phyloP scores from a whole-genome alignment of 371 early-diverging fungal species.

The Syncephalastrum monosporum region DNA sequence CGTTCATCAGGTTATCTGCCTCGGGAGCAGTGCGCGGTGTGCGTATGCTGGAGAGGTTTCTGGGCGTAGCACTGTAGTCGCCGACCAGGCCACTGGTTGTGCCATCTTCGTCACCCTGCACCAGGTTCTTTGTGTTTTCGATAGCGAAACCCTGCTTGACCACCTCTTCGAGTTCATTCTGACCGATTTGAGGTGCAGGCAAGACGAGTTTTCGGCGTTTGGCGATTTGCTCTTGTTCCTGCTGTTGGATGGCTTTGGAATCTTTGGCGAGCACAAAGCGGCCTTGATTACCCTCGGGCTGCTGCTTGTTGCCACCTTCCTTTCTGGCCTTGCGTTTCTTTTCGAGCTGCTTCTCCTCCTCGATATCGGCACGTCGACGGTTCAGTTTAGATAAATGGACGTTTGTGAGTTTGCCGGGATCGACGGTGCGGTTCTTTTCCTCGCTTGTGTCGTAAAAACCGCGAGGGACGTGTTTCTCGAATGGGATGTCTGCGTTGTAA shows the following conservation, averaged over 20 bases:
- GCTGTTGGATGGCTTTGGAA: constrained; percentile 58
- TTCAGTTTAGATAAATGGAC: constrained; percentile 76
- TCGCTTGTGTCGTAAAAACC: constrained; percentile 93
- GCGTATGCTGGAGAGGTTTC: constrained; percentile 41
- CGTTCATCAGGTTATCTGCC: constrained; percentile 71
- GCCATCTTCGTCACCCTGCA: constrained; percentile 56
- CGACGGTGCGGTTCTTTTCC: constrained; percentile 66
- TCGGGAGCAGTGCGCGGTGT: constrained; percentile 77
- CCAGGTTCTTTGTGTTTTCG: constrained; percentile 72
- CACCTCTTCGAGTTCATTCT: constrained; percentile 88
- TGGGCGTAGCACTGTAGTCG: constrained; percentile 67
- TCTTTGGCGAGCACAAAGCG: constrained; percentile 56
- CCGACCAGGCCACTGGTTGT: constrained; percentile 71
- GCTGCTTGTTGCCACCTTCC: constrained; percentile 34
- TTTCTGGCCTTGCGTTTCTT: constrained; percentile 72
- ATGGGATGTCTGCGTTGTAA: constrained; percentile 96
- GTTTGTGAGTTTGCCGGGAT: constrained; percentile 61
- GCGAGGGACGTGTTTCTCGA: constrained; percentile 81
- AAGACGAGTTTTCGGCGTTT: constrained; percentile 80
- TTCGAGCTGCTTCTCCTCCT: constrained; percentile 67
- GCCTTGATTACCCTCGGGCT: constrained; percentile 47
- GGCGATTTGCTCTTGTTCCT: constrained; percentile 69
- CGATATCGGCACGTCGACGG: constrained; percentile 70
- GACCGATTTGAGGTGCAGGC: constrained; percentile 91
- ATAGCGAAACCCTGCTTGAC: constrained; percentile 87